Evolutionary conservation across 2,329 filamentous ascomycete species (phyloP).

Genomic region (Nemania abortiva): DNA sequence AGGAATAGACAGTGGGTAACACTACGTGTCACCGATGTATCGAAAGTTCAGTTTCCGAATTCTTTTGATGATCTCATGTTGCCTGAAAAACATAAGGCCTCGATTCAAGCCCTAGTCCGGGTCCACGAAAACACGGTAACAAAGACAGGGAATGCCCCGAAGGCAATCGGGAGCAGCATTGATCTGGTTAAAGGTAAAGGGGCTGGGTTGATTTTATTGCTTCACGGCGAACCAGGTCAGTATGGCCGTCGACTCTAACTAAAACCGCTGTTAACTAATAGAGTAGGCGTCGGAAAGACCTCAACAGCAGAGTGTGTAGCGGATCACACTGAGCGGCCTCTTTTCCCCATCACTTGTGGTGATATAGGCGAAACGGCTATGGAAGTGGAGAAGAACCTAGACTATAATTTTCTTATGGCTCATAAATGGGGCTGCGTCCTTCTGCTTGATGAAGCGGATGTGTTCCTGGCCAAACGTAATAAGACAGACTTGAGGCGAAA

Average conservation of each 20-base stretch:
- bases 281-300: constrained; percentile 35
- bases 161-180: constrained; percentile 19
- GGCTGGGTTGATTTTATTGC: constrained; percentile 29
- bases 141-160: background rate
- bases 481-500: constrained; percentile 29
- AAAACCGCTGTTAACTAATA: background rate
- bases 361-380: constrained; percentile 30
- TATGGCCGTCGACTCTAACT: background rate
- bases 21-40: constrained; percentile 9
- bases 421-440: constrained; percentile 34
- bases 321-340: constrained; percentile 31
- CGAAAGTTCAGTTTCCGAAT: constrained; percentile 21
- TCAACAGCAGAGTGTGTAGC: constrained; percentile 38
- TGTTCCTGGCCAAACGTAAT: constrained; percentile 27
- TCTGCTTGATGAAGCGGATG: constrained; percentile 32
- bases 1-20: constrained; percentile 27
- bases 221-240: constrained; percentile 36
- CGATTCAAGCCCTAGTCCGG: constrained; percentile 31
- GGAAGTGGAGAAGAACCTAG: constrained; percentile 27
- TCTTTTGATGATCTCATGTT: constrained; percentile 29
- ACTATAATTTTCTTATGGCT: constrained; percentile 26
- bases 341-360: constrained; percentile 38
- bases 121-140: constrained; percentile 26
- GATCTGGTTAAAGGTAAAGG: constrained; percentile 36
- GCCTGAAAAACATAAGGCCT: constrained; percentile 25